These are phyloP conservation scores for Fistulinella cinereoalba DNA, from an alignment of 1,284 basidiomycete species.

Conservation along the genomic window DNA sequence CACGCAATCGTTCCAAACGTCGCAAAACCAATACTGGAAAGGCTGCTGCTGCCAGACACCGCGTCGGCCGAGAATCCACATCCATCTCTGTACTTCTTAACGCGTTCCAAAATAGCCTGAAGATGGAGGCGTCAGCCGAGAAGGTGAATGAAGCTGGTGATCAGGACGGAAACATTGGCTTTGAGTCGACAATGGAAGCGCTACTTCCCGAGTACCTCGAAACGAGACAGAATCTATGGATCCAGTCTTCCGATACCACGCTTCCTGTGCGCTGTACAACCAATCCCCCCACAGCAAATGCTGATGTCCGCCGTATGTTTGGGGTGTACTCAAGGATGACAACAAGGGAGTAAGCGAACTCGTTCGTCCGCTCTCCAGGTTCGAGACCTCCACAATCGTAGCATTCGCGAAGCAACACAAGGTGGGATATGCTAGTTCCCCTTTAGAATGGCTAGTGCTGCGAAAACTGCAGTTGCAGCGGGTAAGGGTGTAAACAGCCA, in stretches of 20 bases:
- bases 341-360: constrained; percentile 10
- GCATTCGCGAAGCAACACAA: constrained; percentile 8
- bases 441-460: constrained; percentile 37
- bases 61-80: constrained; percentile 12
- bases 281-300: not conserved
- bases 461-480: constrained; percentile 48
- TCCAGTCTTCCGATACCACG: constrained; percentile 3
- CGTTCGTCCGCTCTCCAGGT: constrained; percentile 30
- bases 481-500: no score
- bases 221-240: constrained; percentile 13
- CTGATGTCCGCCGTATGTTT: not conserved
- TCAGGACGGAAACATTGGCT: constrained; percentile 10
- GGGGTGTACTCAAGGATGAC: constrained; percentile 11
- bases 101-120: constrained; percentile 12
- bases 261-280: constrained; percentile 13
- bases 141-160: not conserved
- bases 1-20: constrained; percentile 25
- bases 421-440: constrained; percentile 13
- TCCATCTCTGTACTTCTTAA: constrained; percentile 21
- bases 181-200: constrained; percentile 25
- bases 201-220: constrained; percentile 27
- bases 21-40: constrained; percentile 26
- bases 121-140: not conserved
- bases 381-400: constrained; percentile 24
- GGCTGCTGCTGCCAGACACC: constrained; percentile 3